Percentiles rank a stretch among this genome's conserved stretches.
phyloP scores from a whole-genome alignment of 139 green algal species.

The Chlamydomonas eustigma region DNA sequence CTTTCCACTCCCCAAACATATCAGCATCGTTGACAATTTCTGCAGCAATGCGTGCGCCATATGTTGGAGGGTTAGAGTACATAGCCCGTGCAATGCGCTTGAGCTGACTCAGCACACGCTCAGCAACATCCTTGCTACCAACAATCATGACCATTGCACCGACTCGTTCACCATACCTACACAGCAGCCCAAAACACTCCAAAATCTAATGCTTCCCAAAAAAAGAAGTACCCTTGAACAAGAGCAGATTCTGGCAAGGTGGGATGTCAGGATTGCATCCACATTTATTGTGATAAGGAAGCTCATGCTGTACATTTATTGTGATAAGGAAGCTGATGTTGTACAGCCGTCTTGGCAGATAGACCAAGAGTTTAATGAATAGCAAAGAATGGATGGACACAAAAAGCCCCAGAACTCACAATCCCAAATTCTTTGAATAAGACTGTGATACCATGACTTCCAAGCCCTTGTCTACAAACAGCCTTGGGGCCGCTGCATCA shows the following conservation, averaged over 20 bases:
- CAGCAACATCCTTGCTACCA: slow-evolving; percentile 36
- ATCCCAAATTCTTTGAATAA: slow-evolving; percentile 81
- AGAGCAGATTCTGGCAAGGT: too few species aligned
- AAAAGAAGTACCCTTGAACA: too few species aligned
- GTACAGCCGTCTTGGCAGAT: too few species aligned
- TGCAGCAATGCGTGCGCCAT: slow-evolving; percentile 88
- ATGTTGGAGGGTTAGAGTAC: slow-evolving; percentile 88
- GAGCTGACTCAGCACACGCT: slow-evolving; percentile 51
- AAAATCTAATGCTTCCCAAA: too few species aligned
- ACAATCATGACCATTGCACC: slow-evolving; percentile 85
- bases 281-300: too few species aligned
- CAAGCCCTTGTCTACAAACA: slow-evolving; percentile 19
- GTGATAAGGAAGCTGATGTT: too few species aligned
- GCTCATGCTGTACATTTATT: too few species aligned
- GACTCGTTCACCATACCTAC: slow-evolving; percentile 88
- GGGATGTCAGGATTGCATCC: too few species aligned
- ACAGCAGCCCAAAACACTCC: too few species aligned
- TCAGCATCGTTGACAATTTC: slow-evolving; percentile 20
- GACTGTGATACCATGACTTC: slow-evolving; percentile 11
- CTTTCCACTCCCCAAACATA: slow-evolving; percentile 39
- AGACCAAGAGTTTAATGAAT: too few species aligned
- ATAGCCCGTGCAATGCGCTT: slow-evolving; percentile 91
- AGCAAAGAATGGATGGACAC: too few species aligned
- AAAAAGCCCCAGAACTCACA: too few species aligned
- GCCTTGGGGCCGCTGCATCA: slow-evolving; percentile 71